phyloP scores from a whole-genome alignment of 768 basidiomycete species.

The Lentinula lateritia region DNA sequence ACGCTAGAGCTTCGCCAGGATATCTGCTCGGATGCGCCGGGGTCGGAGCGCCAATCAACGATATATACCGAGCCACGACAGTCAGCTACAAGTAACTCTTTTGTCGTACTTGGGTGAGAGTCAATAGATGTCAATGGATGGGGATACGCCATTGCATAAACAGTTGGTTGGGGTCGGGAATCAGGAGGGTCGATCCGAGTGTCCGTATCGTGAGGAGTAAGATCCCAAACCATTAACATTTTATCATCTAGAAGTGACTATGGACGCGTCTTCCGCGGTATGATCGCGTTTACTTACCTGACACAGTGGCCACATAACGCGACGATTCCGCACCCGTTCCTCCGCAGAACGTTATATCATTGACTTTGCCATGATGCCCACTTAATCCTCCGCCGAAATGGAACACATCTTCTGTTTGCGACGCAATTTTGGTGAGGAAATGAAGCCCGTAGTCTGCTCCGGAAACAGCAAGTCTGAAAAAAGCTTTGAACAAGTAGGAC shows the following conservation, averaged over 20 bases:
- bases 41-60: constrained; percentile 81
- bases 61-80: constrained; percentile 67
- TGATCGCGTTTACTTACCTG: constrained; percentile 40
- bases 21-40: constrained; percentile 40
- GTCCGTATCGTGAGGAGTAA: constrained; percentile 51
- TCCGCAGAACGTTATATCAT: constrained; percentile 77
- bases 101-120: constrained; percentile 68
- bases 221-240: constrained; percentile 84
- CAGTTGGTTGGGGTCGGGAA: constrained; percentile 62
- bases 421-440: constrained; percentile 53
- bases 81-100: constrained; percentile 78
- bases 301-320: constrained; percentile 77
- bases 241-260: constrained; percentile 55
- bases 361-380: constrained; percentile 76
- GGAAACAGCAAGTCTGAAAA: constrained; percentile 58
- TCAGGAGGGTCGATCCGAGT: constrained; percentile 23
- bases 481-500: constrained; percentile 3
- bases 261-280: background rate
- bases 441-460: constrained; percentile 66
- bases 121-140: constrained; percentile 66
- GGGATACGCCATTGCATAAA: constrained; percentile 68
- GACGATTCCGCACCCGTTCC: constrained; percentile 62
- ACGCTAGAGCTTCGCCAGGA: constrained; percentile 60
- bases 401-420: constrained; percentile 47
- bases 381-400: constrained; percentile 76